phyloP scores from a whole-genome alignment of 345 rosid genomes.

The Boechera divaricarpa region DNA sequence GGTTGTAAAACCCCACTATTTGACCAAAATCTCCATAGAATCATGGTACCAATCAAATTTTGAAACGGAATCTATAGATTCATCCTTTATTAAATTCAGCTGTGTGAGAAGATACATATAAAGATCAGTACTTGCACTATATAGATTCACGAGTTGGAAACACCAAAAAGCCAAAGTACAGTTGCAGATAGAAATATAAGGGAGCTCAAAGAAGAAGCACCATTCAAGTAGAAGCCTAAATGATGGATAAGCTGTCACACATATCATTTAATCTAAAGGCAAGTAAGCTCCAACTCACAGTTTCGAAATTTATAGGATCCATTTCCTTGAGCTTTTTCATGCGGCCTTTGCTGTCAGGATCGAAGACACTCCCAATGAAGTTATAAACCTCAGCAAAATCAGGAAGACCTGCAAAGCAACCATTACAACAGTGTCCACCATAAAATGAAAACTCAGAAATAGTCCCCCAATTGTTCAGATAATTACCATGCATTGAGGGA shows the following conservation, averaged over 20 bases:
- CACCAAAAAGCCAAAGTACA: background rate
- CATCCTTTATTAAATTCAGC: background rate
- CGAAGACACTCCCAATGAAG: slow-evolving; percentile 88
- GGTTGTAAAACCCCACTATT: slow-evolving; percentile 2
- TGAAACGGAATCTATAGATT: slow-evolving; percentile 3
- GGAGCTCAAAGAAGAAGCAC: background rate
- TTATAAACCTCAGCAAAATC: slow-evolving; percentile 86
- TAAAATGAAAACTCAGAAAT: slow-evolving; percentile 5
- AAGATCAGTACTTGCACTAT: slow-evolving; percentile 1
- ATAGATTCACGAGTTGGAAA: background rate
- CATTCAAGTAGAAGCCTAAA: slow-evolving; percentile 1
- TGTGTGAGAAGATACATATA: background rate
- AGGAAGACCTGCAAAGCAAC: slow-evolving; percentile 69
- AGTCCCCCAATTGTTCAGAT: background rate
- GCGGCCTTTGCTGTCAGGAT: slow-evolving; percentile 69
- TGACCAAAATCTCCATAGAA: background rate
- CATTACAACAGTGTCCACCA: slow-evolving; percentile 24
- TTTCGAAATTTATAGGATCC: slow-evolving; percentile 94
- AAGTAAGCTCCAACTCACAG: slow-evolving; percentile 62
- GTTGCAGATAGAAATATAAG: slow-evolving; percentile 1
- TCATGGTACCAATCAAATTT: slow-evolving; percentile 5
- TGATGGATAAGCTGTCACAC: slow-evolving; percentile 16
- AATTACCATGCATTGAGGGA: slow-evolving; percentile 42
- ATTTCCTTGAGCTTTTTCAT: slow-evolving; percentile 82
- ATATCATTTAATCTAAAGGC: slow-evolving; percentile 12